Evolutionary conservation across 441 rosid genomes (phyloP).

Genomic region (Adansonia grandidieri): DNA sequence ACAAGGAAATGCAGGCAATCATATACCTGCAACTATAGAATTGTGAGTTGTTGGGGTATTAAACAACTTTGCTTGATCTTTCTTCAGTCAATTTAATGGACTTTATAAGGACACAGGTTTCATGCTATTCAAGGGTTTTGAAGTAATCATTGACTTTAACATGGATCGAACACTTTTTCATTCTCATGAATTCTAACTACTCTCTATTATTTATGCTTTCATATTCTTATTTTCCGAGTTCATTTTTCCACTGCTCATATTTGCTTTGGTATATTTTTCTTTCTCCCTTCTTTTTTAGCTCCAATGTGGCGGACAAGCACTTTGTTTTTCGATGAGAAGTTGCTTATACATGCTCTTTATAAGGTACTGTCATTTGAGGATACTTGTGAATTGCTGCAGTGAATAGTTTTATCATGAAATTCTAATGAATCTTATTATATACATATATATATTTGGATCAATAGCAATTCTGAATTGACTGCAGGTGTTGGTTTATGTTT

Average conservation of each 20-base stretch:
- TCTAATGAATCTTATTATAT: background rate
- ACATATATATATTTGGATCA: background rate
- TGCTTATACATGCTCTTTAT: constrained; percentile 79
- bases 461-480: constrained; percentile 11
- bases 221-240: background rate
- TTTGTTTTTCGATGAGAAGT: constrained; percentile 90
- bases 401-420: background rate
- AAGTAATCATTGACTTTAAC: background rate
- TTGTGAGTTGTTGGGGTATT: background rate
- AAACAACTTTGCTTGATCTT: background rate
- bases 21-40: background rate
- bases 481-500: constrained; percentile 76
- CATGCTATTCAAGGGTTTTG: background rate
- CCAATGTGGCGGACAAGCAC: constrained; percentile 63
- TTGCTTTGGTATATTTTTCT: background rate
- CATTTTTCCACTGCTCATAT: background rate
- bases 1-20: background rate
- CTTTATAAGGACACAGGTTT: background rate
- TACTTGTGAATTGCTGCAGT: background rate
- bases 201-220: background rate
- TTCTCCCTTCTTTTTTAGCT: constrained; percentile 39
- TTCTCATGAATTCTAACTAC: too few relatives aligned
- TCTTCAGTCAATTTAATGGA: background rate
- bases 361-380: constrained; percentile 49
- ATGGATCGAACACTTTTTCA: background rate